Conservation (phyloP, 2,329 filamentous ascomycete species). For the Hirsutella rhossiliensis region DNA sequence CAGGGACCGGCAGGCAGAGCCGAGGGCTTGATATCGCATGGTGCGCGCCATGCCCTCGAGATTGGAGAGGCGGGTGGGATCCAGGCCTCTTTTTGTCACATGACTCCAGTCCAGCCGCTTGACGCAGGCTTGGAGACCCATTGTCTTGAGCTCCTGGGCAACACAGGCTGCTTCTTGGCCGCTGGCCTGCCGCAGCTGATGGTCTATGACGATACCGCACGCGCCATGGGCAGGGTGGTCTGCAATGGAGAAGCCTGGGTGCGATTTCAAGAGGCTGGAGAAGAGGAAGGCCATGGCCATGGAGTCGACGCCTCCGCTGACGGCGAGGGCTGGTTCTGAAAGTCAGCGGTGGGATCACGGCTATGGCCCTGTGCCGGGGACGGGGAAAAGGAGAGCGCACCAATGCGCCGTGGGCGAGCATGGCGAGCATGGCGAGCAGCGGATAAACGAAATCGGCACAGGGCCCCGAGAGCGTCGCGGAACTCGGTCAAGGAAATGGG, state of each 20-base stretch:
- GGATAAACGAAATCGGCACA: conserved; percentile 37
- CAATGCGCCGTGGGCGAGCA: conserved; percentile 25
- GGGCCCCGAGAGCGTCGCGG: conserved; percentile 35
- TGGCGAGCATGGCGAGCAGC: conserved; percentile 20
- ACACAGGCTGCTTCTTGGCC: conserved; percentile 38
- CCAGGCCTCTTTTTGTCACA: conserved; percentile 14
- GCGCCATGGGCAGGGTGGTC: conserved; percentile 32
- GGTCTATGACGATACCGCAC: conserved; percentile 42
- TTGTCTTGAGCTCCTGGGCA: conserved; percentile 18
- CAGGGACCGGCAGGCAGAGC: conserved; percentile 39
- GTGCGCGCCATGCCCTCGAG: conserved; percentile 68
- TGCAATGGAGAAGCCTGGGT: conserved; percentile 25
- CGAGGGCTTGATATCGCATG: conserved; percentile 62
- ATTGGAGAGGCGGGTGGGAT: conserved; percentile 35
- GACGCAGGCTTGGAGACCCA: conserved; percentile 21
- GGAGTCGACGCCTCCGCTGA: conserved; percentile 94
- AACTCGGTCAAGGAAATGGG: conserved; percentile 26
- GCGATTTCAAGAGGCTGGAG: conserved; percentile 26
- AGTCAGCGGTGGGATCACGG: not conserved
- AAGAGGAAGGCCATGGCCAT: conserved; percentile 84
- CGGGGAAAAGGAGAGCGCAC: conserved; percentile 21
- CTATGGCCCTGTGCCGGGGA: not conserved
- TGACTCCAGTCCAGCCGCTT: conserved; percentile 34
- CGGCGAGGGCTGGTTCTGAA: conserved; percentile 50
- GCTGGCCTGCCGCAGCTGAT: conserved; percentile 42